Conservation (phyloP, 2,329 filamentous ascomycete species). For the Penicillium sp. region DNA sequence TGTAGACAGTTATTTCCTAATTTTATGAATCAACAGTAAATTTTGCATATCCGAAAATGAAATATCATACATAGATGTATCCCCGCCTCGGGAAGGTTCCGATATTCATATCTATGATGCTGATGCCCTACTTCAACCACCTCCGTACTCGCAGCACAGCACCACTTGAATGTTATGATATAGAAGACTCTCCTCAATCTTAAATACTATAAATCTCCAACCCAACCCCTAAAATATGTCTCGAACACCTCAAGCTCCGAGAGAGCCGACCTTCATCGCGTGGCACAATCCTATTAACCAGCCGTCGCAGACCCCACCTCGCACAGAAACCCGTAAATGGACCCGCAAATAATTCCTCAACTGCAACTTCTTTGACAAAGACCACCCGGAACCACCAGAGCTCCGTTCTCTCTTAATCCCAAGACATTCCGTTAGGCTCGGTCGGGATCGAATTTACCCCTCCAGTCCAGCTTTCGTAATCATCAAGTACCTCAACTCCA, state of each 20-base stretch:
- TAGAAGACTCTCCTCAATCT: no score
- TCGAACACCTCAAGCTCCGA: background rate
- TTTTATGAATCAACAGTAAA: no score
- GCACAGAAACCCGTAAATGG: slow-evolving; percentile 18
- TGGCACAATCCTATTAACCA: background rate
- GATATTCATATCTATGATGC: no score
- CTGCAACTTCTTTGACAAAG: slow-evolving; percentile 3
- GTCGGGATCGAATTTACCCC: background rate
- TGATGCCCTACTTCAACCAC: no score
- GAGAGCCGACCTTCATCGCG: background rate
- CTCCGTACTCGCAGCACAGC: no score
- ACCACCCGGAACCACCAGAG: slow-evolving; percentile 4
- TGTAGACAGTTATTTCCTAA: no score
- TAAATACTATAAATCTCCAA: background rate
- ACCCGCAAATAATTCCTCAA: slow-evolving; percentile 19
- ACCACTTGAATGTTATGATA: background rate
- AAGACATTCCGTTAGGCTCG: background rate
- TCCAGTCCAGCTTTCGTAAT: background rate
- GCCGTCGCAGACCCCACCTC: slow-evolving; percentile 16
- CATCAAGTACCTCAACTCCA: background rate
- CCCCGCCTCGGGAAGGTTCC: no score
- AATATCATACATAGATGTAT: background rate
- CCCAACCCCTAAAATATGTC: background rate
- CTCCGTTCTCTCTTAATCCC: background rate
- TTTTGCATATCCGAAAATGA: background rate